phyloP scores from a whole-genome alignment of 1,139 yeast genomes.

The Candida mesenterica region DNA sequence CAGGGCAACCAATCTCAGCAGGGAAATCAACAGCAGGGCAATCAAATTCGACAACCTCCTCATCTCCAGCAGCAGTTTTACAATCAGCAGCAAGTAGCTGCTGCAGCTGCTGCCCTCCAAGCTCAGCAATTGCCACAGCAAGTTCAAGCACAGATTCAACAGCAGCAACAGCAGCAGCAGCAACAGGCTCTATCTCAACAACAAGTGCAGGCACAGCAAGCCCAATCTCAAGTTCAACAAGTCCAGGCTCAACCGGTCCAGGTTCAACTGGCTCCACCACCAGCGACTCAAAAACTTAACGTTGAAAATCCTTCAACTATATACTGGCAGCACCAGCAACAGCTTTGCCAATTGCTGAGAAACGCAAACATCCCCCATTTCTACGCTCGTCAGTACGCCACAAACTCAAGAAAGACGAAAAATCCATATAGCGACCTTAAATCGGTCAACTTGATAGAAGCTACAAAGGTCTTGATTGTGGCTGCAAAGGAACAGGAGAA shows the following conservation, averaged over 20 bases:
- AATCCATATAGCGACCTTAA: constrained; percentile 45
- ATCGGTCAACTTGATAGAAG: constrained; percentile 50
- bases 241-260: constrained; percentile 15
- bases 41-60: constrained; percentile 16
- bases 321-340: constrained; percentile 87
- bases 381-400: constrained; percentile 91
- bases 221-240: constrained; percentile 24
- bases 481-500: constrained; percentile 44
- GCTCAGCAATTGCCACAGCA: constrained; percentile 24
- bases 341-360: constrained; percentile 75
- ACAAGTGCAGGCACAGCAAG: constrained; percentile 5
- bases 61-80: constrained; percentile 19
- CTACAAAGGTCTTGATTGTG: constrained; percentile 51
- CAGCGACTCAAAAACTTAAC: constrained; percentile 24
- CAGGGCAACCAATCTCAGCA: constrained; percentile 30
- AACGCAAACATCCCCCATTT: constrained; percentile 74
- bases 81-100: constrained; percentile 22
- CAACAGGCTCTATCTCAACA: constrained; percentile 10
- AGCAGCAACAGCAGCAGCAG: constrained; percentile 19
- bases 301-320: constrained; percentile 52
- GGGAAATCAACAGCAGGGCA: constrained; percentile 12
- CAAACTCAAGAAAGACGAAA: constrained; percentile 62
- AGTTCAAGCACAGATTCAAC: constrained; percentile 16
- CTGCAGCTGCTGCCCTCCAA: constrained; percentile 12
- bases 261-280: constrained; percentile 13